phyloP scores from a whole-genome alignment of 2,329 filamentous ascomycete genomes.

The Aureobasidium sp. region DNA sequence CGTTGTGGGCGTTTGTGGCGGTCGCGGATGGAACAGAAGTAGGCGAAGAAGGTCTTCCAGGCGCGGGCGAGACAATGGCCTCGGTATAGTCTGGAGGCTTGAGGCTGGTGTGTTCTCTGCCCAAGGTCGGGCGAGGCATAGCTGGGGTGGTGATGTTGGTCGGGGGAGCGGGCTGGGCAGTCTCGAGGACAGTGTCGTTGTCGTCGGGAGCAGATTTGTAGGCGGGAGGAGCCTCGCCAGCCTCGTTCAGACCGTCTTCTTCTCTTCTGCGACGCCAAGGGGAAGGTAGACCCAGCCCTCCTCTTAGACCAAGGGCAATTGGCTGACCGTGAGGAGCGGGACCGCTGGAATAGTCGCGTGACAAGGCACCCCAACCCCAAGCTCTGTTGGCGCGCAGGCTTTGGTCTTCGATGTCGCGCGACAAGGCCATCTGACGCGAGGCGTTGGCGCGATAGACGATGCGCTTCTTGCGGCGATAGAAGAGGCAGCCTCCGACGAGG shows the following conservation, averaged over 20 bases:
- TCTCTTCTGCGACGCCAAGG: constrained; percentile 18
- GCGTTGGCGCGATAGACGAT: constrained; percentile 15
- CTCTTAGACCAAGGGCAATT: background rate
- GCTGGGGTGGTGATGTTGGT: constrained; percentile 14
- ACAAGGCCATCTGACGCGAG: constrained; percentile 27
- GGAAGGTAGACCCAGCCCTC: constrained; percentile 7
- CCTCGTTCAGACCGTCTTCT: constrained; percentile 54
- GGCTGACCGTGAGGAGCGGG: background rate
- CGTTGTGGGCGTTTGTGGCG: background rate
- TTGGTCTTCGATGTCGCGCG: constrained; percentile 27
- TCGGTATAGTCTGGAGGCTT: constrained; percentile 36
- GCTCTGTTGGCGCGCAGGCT: constrained; percentile 16
- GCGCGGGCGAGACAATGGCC: background rate
- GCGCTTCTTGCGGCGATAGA: constrained; percentile 35
- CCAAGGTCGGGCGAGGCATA: constrained; percentile 32
- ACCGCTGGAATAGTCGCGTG: constrained; percentile 3
- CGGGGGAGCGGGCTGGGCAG: background rate
- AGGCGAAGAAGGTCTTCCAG: background rate
- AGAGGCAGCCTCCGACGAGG: constrained; percentile 35
- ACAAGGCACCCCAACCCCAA: constrained; percentile 6
- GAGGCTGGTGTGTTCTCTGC: constrained; percentile 27
- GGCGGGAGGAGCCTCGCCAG: constrained; percentile 56
- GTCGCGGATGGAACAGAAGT: background rate
- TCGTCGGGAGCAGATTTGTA: constrained; percentile 37
- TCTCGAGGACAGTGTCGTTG: constrained; percentile 12